phyloP scores from a whole-genome alignment of 768 basidiomycete species.

The Solioccasus polychromus region DNA sequence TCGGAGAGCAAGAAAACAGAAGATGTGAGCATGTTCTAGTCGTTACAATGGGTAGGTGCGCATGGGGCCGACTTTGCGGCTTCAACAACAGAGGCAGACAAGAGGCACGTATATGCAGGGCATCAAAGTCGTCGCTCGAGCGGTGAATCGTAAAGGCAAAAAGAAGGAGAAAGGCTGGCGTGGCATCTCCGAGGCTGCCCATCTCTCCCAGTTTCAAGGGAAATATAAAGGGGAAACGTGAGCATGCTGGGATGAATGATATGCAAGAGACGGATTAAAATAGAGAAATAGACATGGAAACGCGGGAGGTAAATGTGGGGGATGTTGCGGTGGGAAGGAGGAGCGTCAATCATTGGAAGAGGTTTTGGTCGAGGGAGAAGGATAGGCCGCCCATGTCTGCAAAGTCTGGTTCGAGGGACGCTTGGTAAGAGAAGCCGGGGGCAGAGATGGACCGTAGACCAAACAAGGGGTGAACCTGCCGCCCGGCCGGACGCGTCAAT shows the following conservation, averaged over 20 bases:
- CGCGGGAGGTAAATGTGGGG: conserved; percentile 26
- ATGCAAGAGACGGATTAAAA: conserved; percentile 36
- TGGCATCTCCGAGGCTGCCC: conserved; percentile 10
- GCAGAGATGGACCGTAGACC: conserved; percentile 45
- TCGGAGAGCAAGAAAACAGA: conserved; percentile 35
- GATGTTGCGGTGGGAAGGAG: conserved; percentile 12
- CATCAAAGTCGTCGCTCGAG: conserved; percentile 27
- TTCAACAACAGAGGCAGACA: conserved; percentile 14
- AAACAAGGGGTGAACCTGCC: conserved; percentile 28
- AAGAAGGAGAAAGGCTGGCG: conserved; percentile 12
- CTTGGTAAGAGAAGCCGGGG: conserved; percentile 31
- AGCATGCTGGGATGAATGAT: conserved; percentile 26
- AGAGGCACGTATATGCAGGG: conserved; percentile 14
- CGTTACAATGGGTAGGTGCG: conserved; percentile 49
- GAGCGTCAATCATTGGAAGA: conserved; percentile 44
- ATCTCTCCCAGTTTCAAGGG: conserved; percentile 14
- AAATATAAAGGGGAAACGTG: conserved; percentile 18
- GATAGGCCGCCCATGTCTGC: conserved; percentile 36
- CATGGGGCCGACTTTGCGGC: conserved; percentile 22
- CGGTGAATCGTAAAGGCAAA: conserved; percentile 26
- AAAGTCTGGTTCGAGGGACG: conserved; percentile 39
- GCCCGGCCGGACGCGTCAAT: conserved; percentile 20
- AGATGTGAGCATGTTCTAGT: conserved; percentile 63
- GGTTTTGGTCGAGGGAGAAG: conserved; percentile 43
- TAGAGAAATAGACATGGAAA: conserved; percentile 21